Conservation (phyloP, 495 filamentous ascomycete species). For the Tuber magnatum region DNA sequence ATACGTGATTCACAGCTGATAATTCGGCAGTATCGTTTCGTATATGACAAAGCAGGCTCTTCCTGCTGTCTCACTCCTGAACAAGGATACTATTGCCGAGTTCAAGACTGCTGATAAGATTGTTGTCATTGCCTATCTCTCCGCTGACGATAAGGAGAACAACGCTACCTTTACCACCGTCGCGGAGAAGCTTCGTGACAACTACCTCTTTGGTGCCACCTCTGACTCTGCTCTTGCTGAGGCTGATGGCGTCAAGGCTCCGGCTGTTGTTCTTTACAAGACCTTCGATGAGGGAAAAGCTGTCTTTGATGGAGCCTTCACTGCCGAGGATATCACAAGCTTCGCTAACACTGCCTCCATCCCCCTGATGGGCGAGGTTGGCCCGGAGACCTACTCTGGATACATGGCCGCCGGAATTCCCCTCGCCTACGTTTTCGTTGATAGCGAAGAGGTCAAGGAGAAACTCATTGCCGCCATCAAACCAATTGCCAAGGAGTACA, state of each 20-base stretch:
- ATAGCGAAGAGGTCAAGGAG: constrained; percentile 82
- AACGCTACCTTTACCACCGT: constrained; percentile 71
- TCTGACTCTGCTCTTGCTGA: constrained; percentile 77
- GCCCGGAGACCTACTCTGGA: constrained; percentile 90
- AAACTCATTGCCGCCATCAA: constrained; percentile 60
- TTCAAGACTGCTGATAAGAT: constrained; percentile 99
- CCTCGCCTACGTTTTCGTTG: constrained; percentile 95
- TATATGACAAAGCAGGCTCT: constrained; percentile 99
- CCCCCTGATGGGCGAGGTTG: constrained; percentile 91
- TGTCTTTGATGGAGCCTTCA: constrained; percentile 71
- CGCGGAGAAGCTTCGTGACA: constrained; percentile 79
- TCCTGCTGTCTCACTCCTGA: constrained; percentile 77
- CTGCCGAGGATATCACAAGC: constrained; percentile 63
- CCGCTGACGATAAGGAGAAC: constrained; percentile 72
- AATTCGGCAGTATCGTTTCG: constrained; percentile 66
- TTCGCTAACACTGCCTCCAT: constrained; percentile 82
- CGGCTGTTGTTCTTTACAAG: constrained; percentile 93
- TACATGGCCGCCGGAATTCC: constrained; percentile 96
- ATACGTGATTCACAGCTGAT: not conserved
- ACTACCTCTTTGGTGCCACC: constrained; percentile 82
- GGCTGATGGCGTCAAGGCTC: constrained; percentile 77
- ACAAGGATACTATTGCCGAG: constrained; percentile 73
- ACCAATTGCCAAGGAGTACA: constrained; percentile 62
- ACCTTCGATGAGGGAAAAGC: constrained; percentile 94
- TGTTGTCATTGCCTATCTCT: constrained; percentile 82